Percentiles rank a stretch among this genome's conserved stretches.
Evolutionary conservation across 106 monocot species (phyloP).

Genomic region (Cymbidium sinense): DNA sequence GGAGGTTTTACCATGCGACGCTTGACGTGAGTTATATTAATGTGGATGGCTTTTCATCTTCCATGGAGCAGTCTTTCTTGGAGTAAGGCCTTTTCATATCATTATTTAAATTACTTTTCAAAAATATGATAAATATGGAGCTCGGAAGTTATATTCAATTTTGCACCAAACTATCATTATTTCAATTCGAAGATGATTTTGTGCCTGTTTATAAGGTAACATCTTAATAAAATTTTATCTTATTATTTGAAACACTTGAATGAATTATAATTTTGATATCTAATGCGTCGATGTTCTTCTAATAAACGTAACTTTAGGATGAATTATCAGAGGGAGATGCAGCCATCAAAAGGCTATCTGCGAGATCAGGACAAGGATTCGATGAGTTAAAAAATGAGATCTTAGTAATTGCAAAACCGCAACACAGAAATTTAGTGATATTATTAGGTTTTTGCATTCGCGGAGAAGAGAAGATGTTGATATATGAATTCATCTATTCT

Average conservation of each 20-base stretch:
- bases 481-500: conserved; percentile 49
- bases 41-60: conserved; percentile 4
- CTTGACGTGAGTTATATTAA: conserved; percentile 10
- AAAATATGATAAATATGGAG: no score
- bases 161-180: no score
- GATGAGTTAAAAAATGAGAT: conserved; percentile 67
- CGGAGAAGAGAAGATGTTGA: conserved; percentile 48
- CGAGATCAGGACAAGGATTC: conserved; percentile 45
- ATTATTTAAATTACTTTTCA: no score
- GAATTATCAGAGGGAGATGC: conserved; percentile 29
- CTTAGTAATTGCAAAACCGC: conserved; percentile 44
- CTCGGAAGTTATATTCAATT: no score
- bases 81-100: conserved; percentile 19
- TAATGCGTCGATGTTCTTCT: not conserved
- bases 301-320: conserved; percentile 20
- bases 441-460: conserved; percentile 50
- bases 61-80: conserved; percentile 16
- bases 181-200: conserved; percentile 29
- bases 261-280: not conserved
- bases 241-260: not conserved
- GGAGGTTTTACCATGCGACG: conserved; percentile 42
- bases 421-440: conserved; percentile 57
- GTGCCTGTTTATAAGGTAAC: conserved; percentile 37
- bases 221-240: not conserved
- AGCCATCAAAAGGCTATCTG: conserved; percentile 54